Evolutionary conservation across 345 rosid species (phyloP).

Genomic region (Salix viminalis): DNA sequence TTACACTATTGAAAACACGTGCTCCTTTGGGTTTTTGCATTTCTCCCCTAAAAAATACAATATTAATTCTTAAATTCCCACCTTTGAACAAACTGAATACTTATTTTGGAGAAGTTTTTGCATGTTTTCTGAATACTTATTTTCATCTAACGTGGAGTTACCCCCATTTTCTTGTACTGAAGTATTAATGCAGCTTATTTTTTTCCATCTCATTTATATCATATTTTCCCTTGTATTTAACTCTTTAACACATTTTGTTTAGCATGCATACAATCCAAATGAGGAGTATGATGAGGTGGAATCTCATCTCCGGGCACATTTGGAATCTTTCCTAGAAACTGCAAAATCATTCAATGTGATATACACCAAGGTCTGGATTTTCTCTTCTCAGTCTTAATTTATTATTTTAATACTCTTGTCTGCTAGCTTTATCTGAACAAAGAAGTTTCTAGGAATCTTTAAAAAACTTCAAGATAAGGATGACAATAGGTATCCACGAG

Average conservation of each 20-base stretch:
- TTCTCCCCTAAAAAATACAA: neutral
- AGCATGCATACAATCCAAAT: slow-evolving; percentile 96
- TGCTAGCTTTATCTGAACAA: neutral
- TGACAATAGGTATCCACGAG: no score
- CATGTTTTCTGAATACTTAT: neutral
- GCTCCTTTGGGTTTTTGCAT: neutral
- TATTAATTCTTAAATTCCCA: neutral
- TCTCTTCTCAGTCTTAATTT: neutral
- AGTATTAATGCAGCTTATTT: neutral
- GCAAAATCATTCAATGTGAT: slow-evolving; percentile 89
- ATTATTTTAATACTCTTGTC: neutral
- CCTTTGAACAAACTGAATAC: neutral
- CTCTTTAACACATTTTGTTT: slow-evolving; percentile 3
- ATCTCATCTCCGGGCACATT: slow-evolving; percentile 63
- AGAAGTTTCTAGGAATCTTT: neutral
- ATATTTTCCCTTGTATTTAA: neutral
- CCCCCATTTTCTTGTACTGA: neutral
- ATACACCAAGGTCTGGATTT: slow-evolving; percentile 69
- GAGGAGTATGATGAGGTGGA: slow-evolving; percentile 93
- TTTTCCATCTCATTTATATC: neutral
- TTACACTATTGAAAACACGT: no score
- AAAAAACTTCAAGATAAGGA: neutral
- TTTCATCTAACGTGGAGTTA: neutral
- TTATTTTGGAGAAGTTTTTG: neutral
- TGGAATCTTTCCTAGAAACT: slow-evolving; percentile 90